These are phyloP conservation scores for Solanum lignicaule DNA, from an alignment of 257 asterid species.

Conservation along the genomic window DNA sequence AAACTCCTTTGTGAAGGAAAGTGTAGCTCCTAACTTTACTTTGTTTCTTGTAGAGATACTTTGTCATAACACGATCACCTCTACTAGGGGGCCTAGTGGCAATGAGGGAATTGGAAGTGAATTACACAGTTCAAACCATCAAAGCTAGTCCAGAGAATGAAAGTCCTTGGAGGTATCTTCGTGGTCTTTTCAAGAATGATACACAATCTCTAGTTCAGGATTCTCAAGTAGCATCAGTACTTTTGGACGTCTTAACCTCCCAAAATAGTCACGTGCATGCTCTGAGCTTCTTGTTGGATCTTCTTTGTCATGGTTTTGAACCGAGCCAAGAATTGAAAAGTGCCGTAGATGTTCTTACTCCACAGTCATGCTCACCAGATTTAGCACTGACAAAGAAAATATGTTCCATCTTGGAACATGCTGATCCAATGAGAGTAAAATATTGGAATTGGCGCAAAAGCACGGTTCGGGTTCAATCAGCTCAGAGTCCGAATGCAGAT, in stretches of 20 bases:
- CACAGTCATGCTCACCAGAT: constrained; percentile 19
- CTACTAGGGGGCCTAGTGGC: constrained; percentile 58
- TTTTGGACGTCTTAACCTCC: constrained; percentile 43
- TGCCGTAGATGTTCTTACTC: constrained; percentile 33
- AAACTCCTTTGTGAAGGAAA: background rate
- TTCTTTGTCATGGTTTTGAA: constrained; percentile 45
- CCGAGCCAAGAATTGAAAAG: constrained; percentile 44
- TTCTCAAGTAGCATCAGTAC: constrained; percentile 57
- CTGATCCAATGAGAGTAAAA: constrained; percentile 67
- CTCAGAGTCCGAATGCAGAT: constrained; percentile 2
- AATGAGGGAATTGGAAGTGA: constrained; percentile 73
- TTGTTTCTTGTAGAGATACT: constrained; percentile 51
- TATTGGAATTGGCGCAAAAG: constrained; percentile 91
- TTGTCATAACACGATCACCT: constrained; percentile 75
- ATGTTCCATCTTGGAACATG: constrained; percentile 43
- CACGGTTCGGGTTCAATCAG: constrained; percentile 16
- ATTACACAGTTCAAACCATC: constrained; percentile 59
- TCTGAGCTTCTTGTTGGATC: constrained; percentile 69
- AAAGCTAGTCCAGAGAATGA: constrained; percentile 64
- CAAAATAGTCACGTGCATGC: constrained; percentile 45
- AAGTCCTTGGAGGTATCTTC: constrained; percentile 95
- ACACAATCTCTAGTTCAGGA: constrained; percentile 33
- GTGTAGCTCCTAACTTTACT: background rate
- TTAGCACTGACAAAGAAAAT: constrained; percentile 25
- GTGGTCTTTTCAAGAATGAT: constrained; percentile 61